A percentile compares a stretch with the other conserved stretches of the same genome.
phyloP scores from a whole-genome alignment of 2,329 filamentous ascomycete genomes.

The Colletotrichum musicola region DNA sequence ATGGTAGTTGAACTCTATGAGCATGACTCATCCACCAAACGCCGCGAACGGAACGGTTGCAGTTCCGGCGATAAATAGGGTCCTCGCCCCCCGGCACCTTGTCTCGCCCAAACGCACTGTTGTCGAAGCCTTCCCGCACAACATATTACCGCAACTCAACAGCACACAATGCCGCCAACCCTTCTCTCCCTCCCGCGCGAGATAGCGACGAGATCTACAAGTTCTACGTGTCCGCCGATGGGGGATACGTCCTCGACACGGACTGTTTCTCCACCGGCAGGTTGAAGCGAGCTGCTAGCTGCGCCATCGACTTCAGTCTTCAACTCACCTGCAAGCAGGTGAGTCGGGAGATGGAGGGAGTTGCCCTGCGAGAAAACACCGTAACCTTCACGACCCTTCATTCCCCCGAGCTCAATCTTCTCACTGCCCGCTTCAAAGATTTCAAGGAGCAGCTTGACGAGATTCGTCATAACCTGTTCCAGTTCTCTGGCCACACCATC shows the following conservation, averaged over 20 bases:
- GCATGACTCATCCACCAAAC: too few species aligned
- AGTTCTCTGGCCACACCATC: background rate
- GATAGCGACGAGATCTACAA: conserved; percentile 12
- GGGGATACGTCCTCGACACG: background rate
- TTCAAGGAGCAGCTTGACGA: too few species aligned
- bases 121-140: too few species aligned
- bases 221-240: background rate
- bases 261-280: background rate
- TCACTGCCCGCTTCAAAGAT: background rate
- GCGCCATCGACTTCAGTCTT: conserved; percentile 4
- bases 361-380: conserved; percentile 10
- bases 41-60: too few species aligned
- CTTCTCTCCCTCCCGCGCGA: conserved; percentile 2
- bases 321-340: background rate
- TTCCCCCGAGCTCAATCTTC: background rate
- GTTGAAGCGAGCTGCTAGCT: background rate
- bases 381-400: conserved; percentile 7
- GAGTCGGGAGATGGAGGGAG: background rate
- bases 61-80: too few species aligned
- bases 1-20: too few species aligned
- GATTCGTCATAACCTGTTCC: too few species aligned
- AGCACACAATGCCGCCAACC: background rate
- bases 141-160: background rate
- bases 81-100: too few species aligned
- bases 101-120: too few species aligned